Conservation (phyloP, 177 flowering plant genomes). For the Telopea speciosissima region DNA sequence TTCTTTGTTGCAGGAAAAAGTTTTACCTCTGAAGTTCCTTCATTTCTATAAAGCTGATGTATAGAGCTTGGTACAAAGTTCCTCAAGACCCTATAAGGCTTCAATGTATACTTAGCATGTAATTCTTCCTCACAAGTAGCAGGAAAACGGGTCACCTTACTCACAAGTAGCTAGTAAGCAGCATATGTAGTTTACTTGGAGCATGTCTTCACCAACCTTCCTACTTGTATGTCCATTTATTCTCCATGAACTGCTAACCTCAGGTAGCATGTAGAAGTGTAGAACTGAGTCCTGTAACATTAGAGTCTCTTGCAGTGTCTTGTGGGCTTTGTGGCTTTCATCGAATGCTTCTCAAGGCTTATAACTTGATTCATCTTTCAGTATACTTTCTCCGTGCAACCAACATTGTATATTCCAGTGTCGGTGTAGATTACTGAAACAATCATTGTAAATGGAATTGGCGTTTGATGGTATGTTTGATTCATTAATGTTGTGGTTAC, state of each 20-base stretch:
- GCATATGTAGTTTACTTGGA: too few relatives aligned
- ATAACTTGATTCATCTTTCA: background rate
- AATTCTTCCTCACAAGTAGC: too few relatives aligned
- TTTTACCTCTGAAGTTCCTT: conserved; percentile 43
- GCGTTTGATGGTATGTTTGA: background rate
- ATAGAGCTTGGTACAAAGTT: conserved; percentile 4
- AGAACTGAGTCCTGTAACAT: too few relatives aligned
- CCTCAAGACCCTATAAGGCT: background rate
- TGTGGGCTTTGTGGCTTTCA: background rate
- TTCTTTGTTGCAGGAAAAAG: conserved; percentile 43
- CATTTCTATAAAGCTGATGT: conserved; percentile 44
- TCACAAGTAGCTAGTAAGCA: too few relatives aligned
- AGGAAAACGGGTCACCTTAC: too few relatives aligned
- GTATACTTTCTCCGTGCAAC: background rate
- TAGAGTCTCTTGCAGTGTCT: too few relatives aligned
- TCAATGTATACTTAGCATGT: too few relatives aligned
- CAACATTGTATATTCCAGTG: background rate
- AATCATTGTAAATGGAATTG: conserved; percentile 3
- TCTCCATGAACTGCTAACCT: too few relatives aligned
- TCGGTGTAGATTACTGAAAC: conserved; percentile 1
- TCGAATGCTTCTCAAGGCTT: background rate
- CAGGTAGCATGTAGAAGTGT: too few relatives aligned
- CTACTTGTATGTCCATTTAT: too few relatives aligned
- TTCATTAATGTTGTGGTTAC: too few relatives aligned
- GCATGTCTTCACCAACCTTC: too few relatives aligned